A percentile compares a stretch with the other conserved stretches of the same genome.
Conservation (phyloP, 106 monocot species). For the Alisma plantagoaquatica region DNA sequence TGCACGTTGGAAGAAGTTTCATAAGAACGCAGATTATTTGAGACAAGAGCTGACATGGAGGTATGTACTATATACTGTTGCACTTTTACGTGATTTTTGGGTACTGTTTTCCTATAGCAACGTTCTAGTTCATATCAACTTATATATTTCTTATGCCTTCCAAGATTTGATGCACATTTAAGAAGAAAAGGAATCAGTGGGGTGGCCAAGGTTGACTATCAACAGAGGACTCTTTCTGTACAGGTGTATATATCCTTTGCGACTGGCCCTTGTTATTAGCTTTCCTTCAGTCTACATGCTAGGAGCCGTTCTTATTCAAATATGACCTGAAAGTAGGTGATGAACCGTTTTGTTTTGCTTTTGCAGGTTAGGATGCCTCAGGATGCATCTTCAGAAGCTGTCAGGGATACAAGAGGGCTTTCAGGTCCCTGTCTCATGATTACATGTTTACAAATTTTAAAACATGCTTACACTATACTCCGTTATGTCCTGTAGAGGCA, state of each 20-base stretch:
- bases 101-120: no score
- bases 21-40: conserved; percentile 67
- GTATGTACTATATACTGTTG: no score
- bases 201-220: conserved; percentile 74
- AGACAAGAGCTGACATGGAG: conserved; percentile 90
- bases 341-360: no score
- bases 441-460: no score
- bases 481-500: no score
- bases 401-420: conserved; percentile 94
- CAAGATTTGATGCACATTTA: conserved; percentile 90
- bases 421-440: conserved; percentile 60
- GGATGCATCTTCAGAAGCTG: conserved; percentile 72
- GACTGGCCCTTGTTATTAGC: neutral
- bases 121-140: no score
- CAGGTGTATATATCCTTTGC: conserved; percentile 35
- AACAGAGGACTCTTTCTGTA: conserved; percentile 62
- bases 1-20: conserved; percentile 80
- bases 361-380: conserved; percentile 89
- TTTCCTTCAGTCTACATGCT: neutral
- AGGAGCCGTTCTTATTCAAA: neutral
- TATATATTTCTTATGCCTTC: no score
- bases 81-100: neutral
- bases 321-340: no score
- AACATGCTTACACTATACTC: no score
- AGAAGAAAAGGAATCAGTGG: conserved; percentile 92